phyloP scores from a whole-genome alignment of 2,329 filamentous ascomycete genomes.

The Penicillium verrucosum region DNA sequence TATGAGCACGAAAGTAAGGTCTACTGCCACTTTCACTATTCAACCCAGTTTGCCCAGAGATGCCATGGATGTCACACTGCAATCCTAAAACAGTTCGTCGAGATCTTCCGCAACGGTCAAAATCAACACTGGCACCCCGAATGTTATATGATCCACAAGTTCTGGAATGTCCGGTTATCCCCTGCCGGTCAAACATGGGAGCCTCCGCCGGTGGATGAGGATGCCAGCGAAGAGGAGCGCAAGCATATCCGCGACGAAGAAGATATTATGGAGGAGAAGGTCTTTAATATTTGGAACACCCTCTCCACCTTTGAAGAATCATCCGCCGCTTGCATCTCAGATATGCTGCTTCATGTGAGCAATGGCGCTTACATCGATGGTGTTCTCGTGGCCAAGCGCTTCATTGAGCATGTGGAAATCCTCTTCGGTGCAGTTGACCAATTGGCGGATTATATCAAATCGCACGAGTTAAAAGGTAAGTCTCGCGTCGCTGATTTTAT shows the following conservation, averaged over 20 bases:
- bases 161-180: constrained; percentile 93
- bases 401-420: constrained; percentile 93
- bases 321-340: constrained; percentile 94
- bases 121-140: constrained; percentile 99
- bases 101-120: constrained; percentile 95
- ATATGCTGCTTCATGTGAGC: constrained; percentile 97
- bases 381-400: constrained; percentile 89
- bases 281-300: constrained; percentile 97
- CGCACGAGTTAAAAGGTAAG: constrained; percentile 71
- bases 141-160: constrained; percentile 99
- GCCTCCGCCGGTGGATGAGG: constrained; percentile 46
- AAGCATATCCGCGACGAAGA: constrained; percentile 78
- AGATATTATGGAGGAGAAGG: constrained; percentile 95
- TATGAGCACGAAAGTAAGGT: constrained; percentile 97
- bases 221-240: constrained; percentile 66
- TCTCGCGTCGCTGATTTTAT: constrained; percentile 2
- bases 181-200: constrained; percentile 55
- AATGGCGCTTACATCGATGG: constrained; percentile 96
- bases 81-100: constrained; percentile 97
- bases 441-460: constrained; percentile 70
- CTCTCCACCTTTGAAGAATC: constrained; percentile 96
- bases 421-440: constrained; percentile 85
- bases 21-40: constrained; percentile 98
- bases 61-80: constrained; percentile 97
- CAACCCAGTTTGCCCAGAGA: constrained; percentile 90